Base-by-base conservation (phyloP, 768 basidiomycete species). In the Trametes punicea region DNA sequence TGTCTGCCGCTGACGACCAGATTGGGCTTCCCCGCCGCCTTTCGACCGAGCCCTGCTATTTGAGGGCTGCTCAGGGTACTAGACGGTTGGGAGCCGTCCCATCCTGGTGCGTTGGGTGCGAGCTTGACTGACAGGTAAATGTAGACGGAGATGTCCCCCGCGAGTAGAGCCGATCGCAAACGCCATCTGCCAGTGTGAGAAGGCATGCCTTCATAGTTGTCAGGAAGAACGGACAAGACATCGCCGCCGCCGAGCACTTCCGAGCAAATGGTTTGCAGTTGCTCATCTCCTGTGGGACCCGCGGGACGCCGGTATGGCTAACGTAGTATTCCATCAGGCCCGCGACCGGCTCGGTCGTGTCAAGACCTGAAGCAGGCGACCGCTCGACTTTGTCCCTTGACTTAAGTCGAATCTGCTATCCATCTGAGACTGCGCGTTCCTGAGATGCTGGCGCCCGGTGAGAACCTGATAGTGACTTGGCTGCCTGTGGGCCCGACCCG, bases 361-460 rank as follows among this genome's bases (percentile, higher is more conserved):
- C 56, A 39, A 26, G 15, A 30, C 42, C 18, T 46, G 49, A 45
- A 51, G 48, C 44, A 51, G 50, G 36, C 8, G 15, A 20, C 41
- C 38, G 10, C 23, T 29, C n/a, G 38, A 29, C 45, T 23, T 20
- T n/a, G 49, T 31, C 27, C 41, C 42, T 44, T 47, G 55, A n/a
- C 6, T 25, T 27, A 25, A 38, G 26, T 45, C 18, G 23, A 31
- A 56, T 49, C 46, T 55, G 29, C 4, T 25, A 27, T 27, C 31
- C 21, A 47, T 51, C 45, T 46, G n/a, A 44, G 42, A 41, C 42
- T n/a, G 34, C 11, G 42, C 49, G 56, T 57, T 51, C 56, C 56
- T 57, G 50, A 21, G 26, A 26, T n/a, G 15, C 18, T 33, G 42
- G 34, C 49, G 48, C 56, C 34, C 42, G 34, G 36, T 30, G 27